A percentile compares a stretch with the other conserved stretches of the same genome.
phyloP scores from a whole-genome alignment of 2,329 filamentous ascomycete species.

The Metarhizium brunneum region DNA sequence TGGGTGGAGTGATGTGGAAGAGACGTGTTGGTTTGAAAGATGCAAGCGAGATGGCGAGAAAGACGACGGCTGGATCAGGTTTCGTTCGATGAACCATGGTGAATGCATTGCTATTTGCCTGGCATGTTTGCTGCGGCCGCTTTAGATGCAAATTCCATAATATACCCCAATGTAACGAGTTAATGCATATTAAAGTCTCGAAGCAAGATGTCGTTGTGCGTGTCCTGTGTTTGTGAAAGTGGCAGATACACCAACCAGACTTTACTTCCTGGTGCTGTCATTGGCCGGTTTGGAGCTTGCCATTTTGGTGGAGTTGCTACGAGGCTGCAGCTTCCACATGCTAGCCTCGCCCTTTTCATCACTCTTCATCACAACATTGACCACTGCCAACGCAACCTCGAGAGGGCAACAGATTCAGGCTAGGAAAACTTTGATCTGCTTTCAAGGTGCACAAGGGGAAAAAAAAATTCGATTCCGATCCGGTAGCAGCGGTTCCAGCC shows the following conservation, averaged over 20 bases:
- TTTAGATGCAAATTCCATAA: slow-evolving; percentile 3
- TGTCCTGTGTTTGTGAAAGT: not conserved
- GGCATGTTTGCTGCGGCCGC: not conserved
- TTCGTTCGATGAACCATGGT: not conserved
- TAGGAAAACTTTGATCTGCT: not conserved
- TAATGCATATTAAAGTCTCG: slow-evolving; percentile 4
- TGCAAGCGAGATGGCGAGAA: not conserved
- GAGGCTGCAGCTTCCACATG: not conserved
- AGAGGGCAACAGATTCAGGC: not conserved
- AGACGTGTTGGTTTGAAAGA: not conserved
- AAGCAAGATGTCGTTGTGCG: not conserved
- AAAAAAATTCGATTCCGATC: not conserved
- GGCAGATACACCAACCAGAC: no score
- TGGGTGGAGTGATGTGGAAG: not conserved
- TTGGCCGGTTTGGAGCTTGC: not conserved
- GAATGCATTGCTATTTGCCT: not conserved
- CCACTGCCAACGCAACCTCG: not conserved
- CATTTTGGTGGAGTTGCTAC: not conserved
- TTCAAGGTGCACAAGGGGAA: not conserved
- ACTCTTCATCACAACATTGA: not conserved
- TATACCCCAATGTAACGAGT: slow-evolving; percentile 8
- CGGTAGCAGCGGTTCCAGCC: not conserved
- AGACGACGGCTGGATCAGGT: not conserved
- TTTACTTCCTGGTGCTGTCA: not conserved
- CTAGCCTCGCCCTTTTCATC: not conserved